Evolutionary conservation across 2,329 filamentous ascomycete species (phyloP).

Genomic region (Alternaria gaisen): DNA sequence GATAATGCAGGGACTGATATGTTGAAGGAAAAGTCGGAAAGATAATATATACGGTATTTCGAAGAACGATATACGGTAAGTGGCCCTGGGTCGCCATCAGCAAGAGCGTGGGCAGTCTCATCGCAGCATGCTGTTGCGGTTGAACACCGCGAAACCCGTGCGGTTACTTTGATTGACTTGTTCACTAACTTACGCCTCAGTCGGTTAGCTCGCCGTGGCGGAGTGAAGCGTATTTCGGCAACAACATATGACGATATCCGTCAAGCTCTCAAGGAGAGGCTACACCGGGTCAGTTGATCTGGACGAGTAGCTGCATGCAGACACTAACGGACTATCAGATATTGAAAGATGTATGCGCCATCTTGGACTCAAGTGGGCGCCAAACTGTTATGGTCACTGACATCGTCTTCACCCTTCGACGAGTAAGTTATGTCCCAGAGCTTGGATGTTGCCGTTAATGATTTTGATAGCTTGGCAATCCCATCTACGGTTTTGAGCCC

Average conservation of each 20-base stretch:
- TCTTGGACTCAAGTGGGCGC: constrained; percentile 38
- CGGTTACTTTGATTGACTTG: neutral
- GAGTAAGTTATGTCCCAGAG: constrained; percentile 26
- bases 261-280: constrained; percentile 58
- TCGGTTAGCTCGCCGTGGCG: constrained; percentile 77
- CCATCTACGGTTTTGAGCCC: constrained; percentile 40
- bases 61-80: constrained; percentile 48
- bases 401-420: constrained; percentile 43
- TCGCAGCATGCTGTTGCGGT: too few relatives aligned
- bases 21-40: constrained; percentile 39
- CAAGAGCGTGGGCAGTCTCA: neutral
- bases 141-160: neutral
- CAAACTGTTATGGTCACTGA: constrained; percentile 44
- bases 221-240: constrained; percentile 76
- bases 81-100: neutral
- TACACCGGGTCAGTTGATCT: constrained; percentile 50
- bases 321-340: constrained; percentile 29
- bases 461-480: constrained; percentile 26
- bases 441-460: constrained; percentile 1
- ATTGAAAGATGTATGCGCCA: constrained; percentile 30
- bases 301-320: too few relatives aligned
- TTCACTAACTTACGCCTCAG: constrained; percentile 44
- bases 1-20: constrained; percentile 12
- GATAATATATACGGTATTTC: constrained; percentile 48
- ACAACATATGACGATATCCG: constrained; percentile 71